Base-by-base conservation (phyloP, 2,329 filamentous ascomycete species). In the Emmonsia crescens region DNA sequence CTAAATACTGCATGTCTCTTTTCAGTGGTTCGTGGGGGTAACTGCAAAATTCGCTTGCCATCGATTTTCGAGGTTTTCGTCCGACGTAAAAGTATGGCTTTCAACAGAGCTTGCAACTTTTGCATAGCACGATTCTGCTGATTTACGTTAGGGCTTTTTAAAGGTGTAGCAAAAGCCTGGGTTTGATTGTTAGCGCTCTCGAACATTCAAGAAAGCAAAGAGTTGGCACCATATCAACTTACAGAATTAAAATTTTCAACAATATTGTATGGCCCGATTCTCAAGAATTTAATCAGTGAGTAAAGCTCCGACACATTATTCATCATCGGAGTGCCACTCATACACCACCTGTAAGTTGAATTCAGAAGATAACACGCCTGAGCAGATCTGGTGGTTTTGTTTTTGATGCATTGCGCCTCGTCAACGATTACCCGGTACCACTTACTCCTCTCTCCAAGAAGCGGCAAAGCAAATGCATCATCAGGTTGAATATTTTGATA, bases 281-380 rank as follows among this genome's bases (percentile, higher is more conserved):
- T 80, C 19, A 96, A 79, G 69, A 96, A 96, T 2, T 83, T 82
- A 52, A 96, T 79, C 24, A 96, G 76, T 0, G 90, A 89, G 68
- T 84, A 91, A 2, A 96, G 78, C 68, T 96, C 92, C 29, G 83
- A 79, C 2, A 93, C 84, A 14, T 82, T 85, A 68, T 96, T 96
- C 88, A 94, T 94, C 88, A 93, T 91, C 0, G 89, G 89, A 0
- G 89, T 94, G 31, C 89, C 89, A 40, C 87, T 90, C 72, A 93
- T 82, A 69, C 87, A 91, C 77, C 89, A 86, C 56, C 89, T 81
- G 69, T 88, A 83, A 42, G 76, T 78, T 16, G 87, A 78, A 63
- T 82, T 75, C 19, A 94, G 73, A 12, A 75, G 72, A 66, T 78
- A 83, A 36, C 83, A 83, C 4, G 84, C 88, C 64, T 80, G 79